Conservation (phyloP, 2,329 filamentous ascomycete genomes). For the Phialophora macrospora region DNA sequence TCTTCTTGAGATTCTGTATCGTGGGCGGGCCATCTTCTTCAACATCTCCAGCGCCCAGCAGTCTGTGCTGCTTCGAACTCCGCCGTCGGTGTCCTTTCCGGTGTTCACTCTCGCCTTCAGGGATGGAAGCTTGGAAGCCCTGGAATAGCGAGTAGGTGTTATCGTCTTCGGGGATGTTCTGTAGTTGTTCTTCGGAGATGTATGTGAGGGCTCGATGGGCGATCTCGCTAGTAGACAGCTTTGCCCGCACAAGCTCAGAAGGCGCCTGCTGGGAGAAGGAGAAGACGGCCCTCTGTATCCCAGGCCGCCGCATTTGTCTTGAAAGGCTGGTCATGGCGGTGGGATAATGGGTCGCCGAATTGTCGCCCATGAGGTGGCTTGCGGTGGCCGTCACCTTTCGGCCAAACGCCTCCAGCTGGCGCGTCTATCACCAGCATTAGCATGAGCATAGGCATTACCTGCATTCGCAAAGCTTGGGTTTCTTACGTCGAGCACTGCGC, state of each 20-base stretch:
- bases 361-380: constrained; percentile 77
- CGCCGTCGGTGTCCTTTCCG: constrained; percentile 72
- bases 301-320: constrained; percentile 81
- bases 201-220: constrained; percentile 89
- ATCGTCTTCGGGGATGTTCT: constrained; percentile 83
- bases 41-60: constrained; percentile 67
- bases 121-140: constrained; percentile 89
- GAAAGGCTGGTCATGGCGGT: constrained; percentile 87
- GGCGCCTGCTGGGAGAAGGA: constrained; percentile 88
- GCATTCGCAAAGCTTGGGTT: background rate
- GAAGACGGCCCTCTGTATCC: constrained; percentile 86
- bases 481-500: constrained; percentile 54
- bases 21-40: constrained; percentile 67
- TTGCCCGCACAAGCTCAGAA: constrained; percentile 90
- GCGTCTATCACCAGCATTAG: constrained; percentile 62
- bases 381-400: constrained; percentile 95
- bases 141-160: constrained; percentile 93
- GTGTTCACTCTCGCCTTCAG: constrained; percentile 67
- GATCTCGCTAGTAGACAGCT: constrained; percentile 87
- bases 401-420: constrained; percentile 88
- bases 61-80: constrained; percentile 74
- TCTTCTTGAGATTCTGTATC: constrained; percentile 75
- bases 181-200: constrained; percentile 85
- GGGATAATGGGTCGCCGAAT: constrained; percentile 72
- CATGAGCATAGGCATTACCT: background rate